phyloP scores from a whole-genome alignment of 2,329 filamentous ascomycete genomes.

The Zalaria obscura region DNA sequence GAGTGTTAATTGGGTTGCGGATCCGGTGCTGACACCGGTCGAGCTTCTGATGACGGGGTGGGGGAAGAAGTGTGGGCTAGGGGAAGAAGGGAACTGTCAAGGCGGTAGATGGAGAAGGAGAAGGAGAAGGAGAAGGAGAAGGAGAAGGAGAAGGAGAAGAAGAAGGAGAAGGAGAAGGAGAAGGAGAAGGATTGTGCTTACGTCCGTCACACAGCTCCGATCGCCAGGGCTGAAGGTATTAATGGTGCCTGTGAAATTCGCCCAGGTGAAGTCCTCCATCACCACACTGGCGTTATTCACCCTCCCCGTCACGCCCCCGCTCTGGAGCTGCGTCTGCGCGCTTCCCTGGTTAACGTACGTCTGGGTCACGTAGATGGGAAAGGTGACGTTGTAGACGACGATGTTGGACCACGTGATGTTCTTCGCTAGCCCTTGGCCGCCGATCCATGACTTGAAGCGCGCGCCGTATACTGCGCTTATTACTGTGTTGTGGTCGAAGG shows the following conservation, averaged over 20 bases:
- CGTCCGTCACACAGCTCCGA: slow-evolving; percentile 25
- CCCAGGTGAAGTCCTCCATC: slow-evolving; percentile 29
- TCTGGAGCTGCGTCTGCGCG: slow-evolving; percentile 14
- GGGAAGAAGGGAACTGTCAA: no score
- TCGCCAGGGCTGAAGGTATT: slow-evolving; percentile 29
- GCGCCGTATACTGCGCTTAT: slow-evolving; percentile 27
- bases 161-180: neutral
- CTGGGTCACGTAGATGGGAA: slow-evolving; percentile 33
- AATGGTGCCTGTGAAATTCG: slow-evolving; percentile 26
- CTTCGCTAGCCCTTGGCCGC: slow-evolving; percentile 27
- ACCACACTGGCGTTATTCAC: slow-evolving; percentile 25
- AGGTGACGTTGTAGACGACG: slow-evolving; percentile 28
- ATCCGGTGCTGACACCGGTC: no score
- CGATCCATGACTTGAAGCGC: slow-evolving; percentile 30
- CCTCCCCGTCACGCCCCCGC: slow-evolving; percentile 12
- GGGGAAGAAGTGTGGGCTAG: no score
- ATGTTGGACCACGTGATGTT: slow-evolving; percentile 32
- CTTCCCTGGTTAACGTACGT: slow-evolving; percentile 28
- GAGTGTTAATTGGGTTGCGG: no score
- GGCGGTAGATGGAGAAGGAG: no score
- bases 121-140: neutral
- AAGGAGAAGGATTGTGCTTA: slow-evolving; percentile 4
- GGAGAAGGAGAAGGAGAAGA: no score
- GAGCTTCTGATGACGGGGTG: no score
- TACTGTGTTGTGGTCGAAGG: slow-evolving; percentile 29